Percentiles rank a stretch among this genome's conserved stretches.
These are phyloP conservation scores for Yamadazyma friedrichii DNA, from an alignment of 1,139 yeast species.

Conservation along the genomic window DNA sequence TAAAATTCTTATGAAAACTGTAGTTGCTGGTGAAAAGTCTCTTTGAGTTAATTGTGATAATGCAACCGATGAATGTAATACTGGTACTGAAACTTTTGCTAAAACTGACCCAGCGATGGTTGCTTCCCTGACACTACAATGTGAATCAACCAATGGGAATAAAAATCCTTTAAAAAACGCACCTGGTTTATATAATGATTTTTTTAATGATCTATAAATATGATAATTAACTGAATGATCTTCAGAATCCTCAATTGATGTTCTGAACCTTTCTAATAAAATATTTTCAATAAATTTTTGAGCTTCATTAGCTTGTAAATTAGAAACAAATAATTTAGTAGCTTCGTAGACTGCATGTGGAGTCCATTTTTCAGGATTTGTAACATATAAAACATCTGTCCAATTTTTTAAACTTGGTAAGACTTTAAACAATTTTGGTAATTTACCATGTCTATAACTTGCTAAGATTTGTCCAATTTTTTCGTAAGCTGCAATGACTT, in stretches of 20 bases:
- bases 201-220: slow-evolving; percentile 85
- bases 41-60: slow-evolving; percentile 78
- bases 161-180: slow-evolving; percentile 96
- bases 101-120: slow-evolving; percentile 92
- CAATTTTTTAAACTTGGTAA: slow-evolving; percentile 90
- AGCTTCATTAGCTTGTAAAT: slow-evolving; percentile 82
- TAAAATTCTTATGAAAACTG: slow-evolving; percentile 84
- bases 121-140: slow-evolving; percentile 90
- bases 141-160: slow-evolving; percentile 82
- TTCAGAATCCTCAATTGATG: slow-evolving; percentile 75
- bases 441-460: slow-evolving; percentile 93
- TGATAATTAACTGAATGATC: slow-evolving; percentile 79
- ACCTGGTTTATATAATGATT: slow-evolving; percentile 92
- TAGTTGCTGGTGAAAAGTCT: slow-evolving; percentile 84
- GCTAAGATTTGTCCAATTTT: slow-evolving; percentile 86
- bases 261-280: slow-evolving; percentile 79
- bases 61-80: slow-evolving; percentile 94
- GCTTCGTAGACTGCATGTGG: slow-evolving; percentile 97
- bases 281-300: slow-evolving; percentile 78
- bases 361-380: slow-evolving; percentile 92
- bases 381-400: slow-evolving; percentile 92
- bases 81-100: slow-evolving; percentile 88
- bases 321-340: slow-evolving; percentile 88
- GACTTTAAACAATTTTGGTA: slow-evolving; percentile 92
- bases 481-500: slow-evolving; percentile 90